Conservation (phyloP, 371 early-diverging fungal species). For the Mucor mucedo region DNA sequence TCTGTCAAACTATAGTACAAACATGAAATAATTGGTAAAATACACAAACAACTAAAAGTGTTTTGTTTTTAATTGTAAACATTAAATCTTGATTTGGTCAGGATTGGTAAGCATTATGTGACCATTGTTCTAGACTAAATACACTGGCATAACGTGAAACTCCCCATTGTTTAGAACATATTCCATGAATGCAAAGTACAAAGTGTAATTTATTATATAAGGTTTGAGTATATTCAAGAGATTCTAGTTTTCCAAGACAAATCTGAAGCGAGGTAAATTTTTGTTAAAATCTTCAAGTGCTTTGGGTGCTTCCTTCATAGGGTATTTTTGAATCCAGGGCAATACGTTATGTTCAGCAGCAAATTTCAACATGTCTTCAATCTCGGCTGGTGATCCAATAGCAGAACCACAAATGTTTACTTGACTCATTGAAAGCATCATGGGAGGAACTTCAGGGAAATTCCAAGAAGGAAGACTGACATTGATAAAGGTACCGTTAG, state of each 20-base stretch:
- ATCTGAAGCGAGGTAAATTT: conserved; percentile 67
- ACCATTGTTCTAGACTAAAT: no score
- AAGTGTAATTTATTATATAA: no score
- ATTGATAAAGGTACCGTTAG: conserved; percentile 55
- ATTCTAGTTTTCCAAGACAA: conserved; percentile 55
- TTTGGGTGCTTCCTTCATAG: conserved; percentile 63
- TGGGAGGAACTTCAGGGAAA: conserved; percentile 27
- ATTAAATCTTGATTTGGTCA: no score
- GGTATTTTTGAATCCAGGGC: conserved; percentile 66
- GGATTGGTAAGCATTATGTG: no score
- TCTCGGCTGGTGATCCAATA: conserved; percentile 60
- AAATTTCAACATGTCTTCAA: conserved; percentile 69
- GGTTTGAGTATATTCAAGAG: not conserved
- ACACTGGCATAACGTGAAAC: no score
- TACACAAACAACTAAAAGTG: no score
- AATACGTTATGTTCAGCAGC: conserved; percentile 64
- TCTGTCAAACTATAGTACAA: no score
- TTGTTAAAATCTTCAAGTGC: conserved; percentile 60
- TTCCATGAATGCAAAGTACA: no score
- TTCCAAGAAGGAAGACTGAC: conserved; percentile 67
- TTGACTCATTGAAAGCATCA: conserved; percentile 34
- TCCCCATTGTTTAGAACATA: no score
- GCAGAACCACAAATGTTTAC: conserved; percentile 65
- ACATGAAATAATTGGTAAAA: no score
- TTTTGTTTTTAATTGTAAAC: no score